These are phyloP conservation scores for Sporothrix humicola DNA, from an alignment of 2,329 filamentous ascomycete genomes.

Conservation along the genomic window DNA sequence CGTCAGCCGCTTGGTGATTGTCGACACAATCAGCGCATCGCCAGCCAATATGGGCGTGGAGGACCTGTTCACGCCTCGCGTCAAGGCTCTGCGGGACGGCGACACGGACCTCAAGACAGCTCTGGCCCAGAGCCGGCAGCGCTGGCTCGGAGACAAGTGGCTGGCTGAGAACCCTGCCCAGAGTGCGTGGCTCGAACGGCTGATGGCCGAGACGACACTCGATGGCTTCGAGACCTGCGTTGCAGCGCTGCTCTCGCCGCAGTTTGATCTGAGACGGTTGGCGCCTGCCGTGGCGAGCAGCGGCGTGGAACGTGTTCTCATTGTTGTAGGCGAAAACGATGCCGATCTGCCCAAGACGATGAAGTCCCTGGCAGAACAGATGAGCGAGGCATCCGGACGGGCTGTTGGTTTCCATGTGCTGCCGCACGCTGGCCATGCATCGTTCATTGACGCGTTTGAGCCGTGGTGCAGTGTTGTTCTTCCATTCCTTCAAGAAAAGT, in stretches of 20 bases:
- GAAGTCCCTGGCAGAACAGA: conserved; percentile 47
- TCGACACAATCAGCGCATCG: conserved; percentile 51
- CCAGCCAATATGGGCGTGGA: conserved; percentile 45
- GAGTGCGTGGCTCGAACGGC: conserved; percentile 21
- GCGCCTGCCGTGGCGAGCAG: conserved; percentile 45
- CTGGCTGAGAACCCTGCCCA: conserved; percentile 43
- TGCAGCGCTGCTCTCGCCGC: conserved; percentile 47
- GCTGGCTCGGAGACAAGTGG: conserved; percentile 46
- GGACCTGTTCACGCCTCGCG: conserved; percentile 48
- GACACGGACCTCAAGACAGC: conserved; percentile 20
- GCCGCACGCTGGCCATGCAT: conserved; percentile 48
- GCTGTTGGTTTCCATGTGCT: conserved; percentile 47
- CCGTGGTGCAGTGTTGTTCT: conserved; percentile 43
- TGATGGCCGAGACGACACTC: conserved; percentile 49
- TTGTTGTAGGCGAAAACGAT: conserved; percentile 52
- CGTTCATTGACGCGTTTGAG: conserved; percentile 48
- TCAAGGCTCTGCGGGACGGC: conserved; percentile 44
- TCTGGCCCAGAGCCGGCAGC: conserved; percentile 28
- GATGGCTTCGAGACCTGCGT: conserved; percentile 53
- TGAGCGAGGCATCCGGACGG: conserved; percentile 43
- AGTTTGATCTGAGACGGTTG: conserved; percentile 49
- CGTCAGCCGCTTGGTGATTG: conserved; percentile 49
- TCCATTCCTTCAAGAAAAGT: conserved; percentile 36
- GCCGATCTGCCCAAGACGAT: conserved; percentile 49
- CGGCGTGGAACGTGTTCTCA: conserved; percentile 47